Evolutionary conservation across 2,329 filamentous ascomycete genomes (phyloP), one percentile per base, ranked within the genome.

Genomic region (Ilyonectria sp.): DNA sequence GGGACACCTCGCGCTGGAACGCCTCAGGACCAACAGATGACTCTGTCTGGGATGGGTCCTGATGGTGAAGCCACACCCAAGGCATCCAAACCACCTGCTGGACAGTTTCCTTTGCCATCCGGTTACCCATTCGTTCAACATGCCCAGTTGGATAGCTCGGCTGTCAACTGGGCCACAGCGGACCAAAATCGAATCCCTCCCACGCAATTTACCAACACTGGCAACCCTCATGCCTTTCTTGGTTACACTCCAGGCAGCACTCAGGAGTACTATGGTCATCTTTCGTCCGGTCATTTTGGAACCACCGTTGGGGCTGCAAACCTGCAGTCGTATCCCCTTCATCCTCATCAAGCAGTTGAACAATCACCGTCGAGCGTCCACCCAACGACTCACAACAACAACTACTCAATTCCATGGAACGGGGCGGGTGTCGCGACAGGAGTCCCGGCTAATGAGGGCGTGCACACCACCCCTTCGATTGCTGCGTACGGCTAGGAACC

Each of bases 401-500:
- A n/a, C 15, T 6, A 19, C 40, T 43, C 17, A 17, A n/a, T n/a
- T 43, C 15, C 40, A 43, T n/a, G n/a, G 40, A n/a, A n/a, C 5
- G 17, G 7, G 15, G 8, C 8, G 40, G 40, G 40, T 43, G 15
- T 17, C 5, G 8, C 40, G 7, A n/a, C 40, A 8, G 15, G 40
- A 17, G n/a, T 19, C 3, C n/a, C 6, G 40, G n/a, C n/a, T 8
- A n/a, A 8, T 15, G 3, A 43, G 6, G 3, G 15, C 17, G 15
- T n/a, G 40, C 4, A 43, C 15, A n/a, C 15, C 6, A n/a, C 6
- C 8, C 7, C 40, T n/a, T 17, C 15, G 40, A n/a, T 43, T n/a
- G 40, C 40, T 15, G 19, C 15, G 40, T n/a, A n/a, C 40, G 40
- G 53, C 13, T 55, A 70, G 17, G 63, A 64, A 21, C 31, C 68